phyloP scores from a whole-genome alignment of 352 stramenopile species.

The Pythium graminicola region DNA sequence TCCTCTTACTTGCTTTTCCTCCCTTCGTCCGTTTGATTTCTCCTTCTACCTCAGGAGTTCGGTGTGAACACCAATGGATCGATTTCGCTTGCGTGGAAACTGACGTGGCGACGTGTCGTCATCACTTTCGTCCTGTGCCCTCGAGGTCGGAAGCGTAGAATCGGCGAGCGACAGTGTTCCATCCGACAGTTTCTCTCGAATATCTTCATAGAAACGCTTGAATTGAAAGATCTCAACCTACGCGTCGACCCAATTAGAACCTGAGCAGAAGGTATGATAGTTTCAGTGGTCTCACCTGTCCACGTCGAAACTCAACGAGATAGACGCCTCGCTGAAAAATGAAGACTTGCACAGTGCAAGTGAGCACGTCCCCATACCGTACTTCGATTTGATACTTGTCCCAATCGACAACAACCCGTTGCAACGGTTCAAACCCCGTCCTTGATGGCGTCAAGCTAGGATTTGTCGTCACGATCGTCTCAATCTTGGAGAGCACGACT shows the following conservation, averaged over 20 bases:
- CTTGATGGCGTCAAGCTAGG: conserved; percentile 33
- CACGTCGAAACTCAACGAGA: conserved; percentile 70
- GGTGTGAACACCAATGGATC: conserved; percentile 39
- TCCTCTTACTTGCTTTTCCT: conserved; percentile 1
- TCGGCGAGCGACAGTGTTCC: conserved; percentile 21
- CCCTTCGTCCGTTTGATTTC: background rate
- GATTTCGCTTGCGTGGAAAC: conserved; percentile 51
- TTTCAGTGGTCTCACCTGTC: conserved; percentile 39
- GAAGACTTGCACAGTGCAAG: conserved; percentile 76
- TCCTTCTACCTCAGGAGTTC: conserved; percentile 20
- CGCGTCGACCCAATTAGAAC: background rate
- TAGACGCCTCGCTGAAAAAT: conserved; percentile 76
- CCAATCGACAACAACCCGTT: conserved; percentile 62
- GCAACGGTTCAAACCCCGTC: conserved; percentile 23
- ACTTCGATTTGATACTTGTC: conserved; percentile 70
- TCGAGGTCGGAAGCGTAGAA: background rate
- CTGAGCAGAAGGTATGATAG: background rate
- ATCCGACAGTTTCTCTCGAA: conserved; percentile 56
- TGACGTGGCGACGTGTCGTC: conserved; percentile 1
- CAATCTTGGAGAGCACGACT: conserved; percentile 62
- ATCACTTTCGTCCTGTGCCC: background rate
- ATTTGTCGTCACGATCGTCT: conserved; percentile 37
- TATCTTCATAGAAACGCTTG: conserved; percentile 82
- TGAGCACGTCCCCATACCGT: conserved; percentile 47
- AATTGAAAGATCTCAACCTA: conserved; percentile 86